Conservation (phyloP, 495 filamentous ascomycete species). For the Lophiostoma macrostomum region DNA sequence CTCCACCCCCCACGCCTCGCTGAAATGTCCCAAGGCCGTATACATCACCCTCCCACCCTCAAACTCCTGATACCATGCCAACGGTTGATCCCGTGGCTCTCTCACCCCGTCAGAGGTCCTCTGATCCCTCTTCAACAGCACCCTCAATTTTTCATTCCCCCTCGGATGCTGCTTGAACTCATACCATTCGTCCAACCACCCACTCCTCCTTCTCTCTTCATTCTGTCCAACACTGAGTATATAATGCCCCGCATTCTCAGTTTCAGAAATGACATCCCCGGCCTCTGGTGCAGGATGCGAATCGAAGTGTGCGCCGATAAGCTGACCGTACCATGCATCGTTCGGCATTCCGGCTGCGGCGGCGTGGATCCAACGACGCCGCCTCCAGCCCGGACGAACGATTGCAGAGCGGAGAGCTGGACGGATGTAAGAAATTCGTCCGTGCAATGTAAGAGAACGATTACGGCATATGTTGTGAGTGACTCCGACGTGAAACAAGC, state of each 20-base stretch:
- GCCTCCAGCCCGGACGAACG: conserved; percentile 1
- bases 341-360: conserved; percentile 3
- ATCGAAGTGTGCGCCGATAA: conserved; percentile 12
- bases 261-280: not conserved
- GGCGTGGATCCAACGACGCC: conserved; percentile 7
- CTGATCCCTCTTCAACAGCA: conserved; percentile 7
- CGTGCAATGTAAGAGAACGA: conserved; percentile 3
- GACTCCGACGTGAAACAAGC: not conserved
- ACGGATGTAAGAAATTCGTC: conserved; percentile 1
- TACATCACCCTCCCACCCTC: conserved; percentile 2
- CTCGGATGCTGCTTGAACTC: conserved; percentile 3
- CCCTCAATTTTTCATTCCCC: conserved; percentile 1
- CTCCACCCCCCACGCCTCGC: conserved; percentile 3
- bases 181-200: conserved; percentile 11
- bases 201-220: not conserved
- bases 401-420: not conserved
- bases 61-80: conserved; percentile 10
- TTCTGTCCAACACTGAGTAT: not conserved
- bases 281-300: conserved; percentile 3
- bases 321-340: conserved; percentile 5
- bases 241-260: not conserved
- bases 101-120: not conserved
- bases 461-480: not conserved
- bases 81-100: conserved; percentile 2
- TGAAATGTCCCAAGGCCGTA: conserved; percentile 12